A percentile compares a stretch with the other conserved stretches of the same genome.
Evolutionary conservation across 208 protist species (phyloP).

Genomic region (Acanthamoeba royreba): DNA sequence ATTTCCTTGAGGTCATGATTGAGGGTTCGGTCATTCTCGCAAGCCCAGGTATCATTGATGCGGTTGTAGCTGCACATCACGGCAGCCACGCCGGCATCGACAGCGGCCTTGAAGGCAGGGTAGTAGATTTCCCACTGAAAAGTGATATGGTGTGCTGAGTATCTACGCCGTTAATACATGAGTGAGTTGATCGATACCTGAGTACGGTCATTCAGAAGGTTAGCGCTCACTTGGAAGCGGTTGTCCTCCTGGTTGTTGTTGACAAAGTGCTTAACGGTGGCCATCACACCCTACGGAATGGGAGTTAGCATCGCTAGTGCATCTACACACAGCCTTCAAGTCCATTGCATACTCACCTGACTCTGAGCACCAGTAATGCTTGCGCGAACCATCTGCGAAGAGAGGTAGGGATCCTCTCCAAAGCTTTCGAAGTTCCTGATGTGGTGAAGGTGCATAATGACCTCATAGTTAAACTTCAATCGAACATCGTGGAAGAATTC

Average conservation of each 20-base stretch:
- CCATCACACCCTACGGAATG: background rate
- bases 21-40: constrained; percentile 67
- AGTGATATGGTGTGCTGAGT: too few species aligned
- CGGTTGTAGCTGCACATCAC: constrained; percentile 79
- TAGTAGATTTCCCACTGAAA: constrained; percentile 75
- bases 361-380: constrained; percentile 58
- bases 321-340: constrained; percentile 24
- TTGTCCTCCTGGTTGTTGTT: constrained; percentile 71
- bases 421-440: constrained; percentile 70
- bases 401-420: constrained; percentile 66
- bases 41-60: constrained; percentile 59
- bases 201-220: background rate
- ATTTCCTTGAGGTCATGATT: constrained; percentile 65
- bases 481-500: too few species aligned
- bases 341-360: constrained; percentile 50
- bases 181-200: background rate
- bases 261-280: constrained; percentile 57
- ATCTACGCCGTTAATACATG: too few species aligned
- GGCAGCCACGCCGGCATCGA: constrained; percentile 65
- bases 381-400: constrained; percentile 38
- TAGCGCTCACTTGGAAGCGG: constrained; percentile 6
- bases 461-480: too few species aligned
- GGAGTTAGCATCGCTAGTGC: background rate
- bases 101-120: constrained; percentile 71
- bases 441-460: too few species aligned